phyloP scores from a whole-genome alignment of 2,329 filamentous ascomycete genomes.

The Epichloe glyceriae region DNA sequence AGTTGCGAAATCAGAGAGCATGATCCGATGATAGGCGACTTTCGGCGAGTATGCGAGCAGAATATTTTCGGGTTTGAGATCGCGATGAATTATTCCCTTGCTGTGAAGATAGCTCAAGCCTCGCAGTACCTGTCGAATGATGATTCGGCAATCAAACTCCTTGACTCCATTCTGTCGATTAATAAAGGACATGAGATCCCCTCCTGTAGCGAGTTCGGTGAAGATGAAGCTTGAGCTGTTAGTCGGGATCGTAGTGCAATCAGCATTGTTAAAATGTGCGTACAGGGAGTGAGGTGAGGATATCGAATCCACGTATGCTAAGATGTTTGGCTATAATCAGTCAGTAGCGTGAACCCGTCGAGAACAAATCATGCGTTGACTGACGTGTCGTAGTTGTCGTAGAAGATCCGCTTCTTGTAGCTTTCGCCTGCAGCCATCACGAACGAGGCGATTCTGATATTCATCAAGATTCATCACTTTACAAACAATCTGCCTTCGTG shows the following conservation, averaged over 20 bases:
- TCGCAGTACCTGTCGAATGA: slow-evolving; percentile 34
- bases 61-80: slow-evolving; percentile 42
- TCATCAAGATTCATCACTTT: slow-evolving; percentile 45
- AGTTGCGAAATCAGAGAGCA: slow-evolving; percentile 40
- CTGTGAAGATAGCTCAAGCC: slow-evolving; percentile 34
- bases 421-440: slow-evolving; percentile 23
- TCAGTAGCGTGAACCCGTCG: slow-evolving; percentile 7
- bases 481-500: slow-evolving; percentile 51
- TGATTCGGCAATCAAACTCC: slow-evolving; percentile 30
- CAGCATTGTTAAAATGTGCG: slow-evolving; percentile 7
- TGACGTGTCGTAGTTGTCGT: slow-evolving; percentile 39
- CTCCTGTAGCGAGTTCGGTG: slow-evolving; percentile 42
- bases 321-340: slow-evolving; percentile 36
- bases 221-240: slow-evolving; percentile 35
- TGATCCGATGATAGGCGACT: slow-evolving; percentile 29
- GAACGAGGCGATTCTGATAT: slow-evolving; percentile 13
- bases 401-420: slow-evolving; percentile 40
- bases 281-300: slow-evolving; percentile 34
- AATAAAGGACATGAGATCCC: slow-evolving; percentile 39
- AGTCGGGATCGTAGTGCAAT: neutral
- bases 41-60: slow-evolving; percentile 34
- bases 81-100: slow-evolving; percentile 38
- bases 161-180: slow-evolving; percentile 16
- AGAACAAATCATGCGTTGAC: slow-evolving; percentile 9
- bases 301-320: slow-evolving; percentile 38